Evolutionary conservation across 2,329 filamentous ascomycete species (phyloP), one percentile per base, ranked within the genome.

Genomic region (Didymosphaeria variabile): DNA sequence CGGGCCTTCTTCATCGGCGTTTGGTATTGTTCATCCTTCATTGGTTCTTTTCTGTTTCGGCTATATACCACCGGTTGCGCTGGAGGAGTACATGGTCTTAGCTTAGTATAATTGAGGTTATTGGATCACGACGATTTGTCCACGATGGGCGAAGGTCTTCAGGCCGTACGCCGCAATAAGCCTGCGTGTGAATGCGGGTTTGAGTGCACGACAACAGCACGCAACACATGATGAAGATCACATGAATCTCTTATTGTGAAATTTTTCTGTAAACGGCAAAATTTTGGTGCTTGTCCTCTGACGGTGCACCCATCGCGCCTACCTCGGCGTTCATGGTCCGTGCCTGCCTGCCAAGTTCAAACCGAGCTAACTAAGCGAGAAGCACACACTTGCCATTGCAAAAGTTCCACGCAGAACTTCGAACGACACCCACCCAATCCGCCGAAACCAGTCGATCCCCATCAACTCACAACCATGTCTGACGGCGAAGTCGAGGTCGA

Each of bases 401-500:
- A n/a, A n/a, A n/a, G n/a, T n/a, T n/a, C n/a, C n/a, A n/a, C n/a
- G n/a, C n/a, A n/a, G n/a, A n/a, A n/a, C 57, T 54, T 62, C 58
- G 59, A 59, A n/a, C 70, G 60, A 59, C 61, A 67, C 64, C 65
- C 63, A 69, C 63, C 63, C 60, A 53, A 65, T 61, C 65, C 65
- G 66, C 66, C 67, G 67, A 70, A 68, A 65, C 68, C 40, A 65
- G 62, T 68, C 65, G 62, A 54, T 64, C 52, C 59, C 58, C 58
- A 64, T 55, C 38, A 63, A 59, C 65, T 62, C 65, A 72, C 73
- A 72, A 78, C 65, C 79, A 97, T 97, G 93, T 97, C 93, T 91
- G 93, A 97, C 86, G 93, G 91, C 87, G 94, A 97, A 87, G 91
- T 97, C 84, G 93, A 97, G 87, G 91, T 95, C 84, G 91, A 92